A percentile compares a stretch with the other conserved stretches of the same genome.
Evolutionary conservation across 1,284 basidiomycete genomes (phyloP).

Genomic region (Thelephora terrestris): DNA sequence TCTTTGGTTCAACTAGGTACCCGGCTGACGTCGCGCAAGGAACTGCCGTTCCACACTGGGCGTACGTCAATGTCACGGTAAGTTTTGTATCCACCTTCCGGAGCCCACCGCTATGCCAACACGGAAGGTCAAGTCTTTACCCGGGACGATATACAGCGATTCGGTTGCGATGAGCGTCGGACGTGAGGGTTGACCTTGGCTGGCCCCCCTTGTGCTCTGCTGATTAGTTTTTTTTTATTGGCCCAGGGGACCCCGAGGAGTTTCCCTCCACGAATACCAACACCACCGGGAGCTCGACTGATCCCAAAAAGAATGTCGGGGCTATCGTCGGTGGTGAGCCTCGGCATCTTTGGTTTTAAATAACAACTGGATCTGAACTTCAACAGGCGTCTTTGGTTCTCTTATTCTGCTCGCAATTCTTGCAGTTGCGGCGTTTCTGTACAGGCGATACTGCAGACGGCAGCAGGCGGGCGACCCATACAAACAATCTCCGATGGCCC

Average conservation of each 20-base stretch:
- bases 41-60: background rate
- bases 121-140: background rate
- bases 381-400: background rate
- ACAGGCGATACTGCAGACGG: slow-evolving; percentile 7
- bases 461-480: no score
- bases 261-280: background rate
- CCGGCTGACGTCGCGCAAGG: background rate
- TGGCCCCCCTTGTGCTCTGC: background rate
- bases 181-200: background rate
- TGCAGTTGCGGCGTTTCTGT: slow-evolving; percentile 17
- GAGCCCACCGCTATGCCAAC: background rate
- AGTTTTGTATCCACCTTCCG: no score
- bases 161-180: background rate
- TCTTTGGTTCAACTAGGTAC: background rate
- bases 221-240: background rate
- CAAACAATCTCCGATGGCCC: no score
- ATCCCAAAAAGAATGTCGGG: background rate
- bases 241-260: background rate
- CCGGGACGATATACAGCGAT: background rate
- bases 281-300: no score
- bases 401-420: slow-evolving; percentile 4
- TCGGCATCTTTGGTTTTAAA: background rate
- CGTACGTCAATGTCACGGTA: background rate
- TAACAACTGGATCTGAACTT: background rate
- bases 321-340: background rate